Conservation (phyloP, 2,329 filamentous ascomycete species). For the Ceratocystiopsis brevicomis region DNA sequence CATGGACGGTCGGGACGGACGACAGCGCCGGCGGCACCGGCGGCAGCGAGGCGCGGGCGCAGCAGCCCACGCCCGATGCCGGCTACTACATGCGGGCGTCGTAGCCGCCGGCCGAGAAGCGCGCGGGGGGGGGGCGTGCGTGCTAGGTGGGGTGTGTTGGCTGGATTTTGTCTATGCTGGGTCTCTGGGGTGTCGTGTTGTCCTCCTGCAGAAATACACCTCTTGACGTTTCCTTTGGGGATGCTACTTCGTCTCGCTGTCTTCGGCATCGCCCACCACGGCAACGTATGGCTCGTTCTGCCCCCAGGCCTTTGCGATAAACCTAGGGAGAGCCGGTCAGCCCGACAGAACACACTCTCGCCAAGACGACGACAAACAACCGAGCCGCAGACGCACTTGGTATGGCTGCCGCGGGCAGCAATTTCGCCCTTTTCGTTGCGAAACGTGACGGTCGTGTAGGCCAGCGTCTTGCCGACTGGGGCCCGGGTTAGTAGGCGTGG, state of each 20-base stretch:
- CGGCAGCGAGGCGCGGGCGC: too few relatives aligned
- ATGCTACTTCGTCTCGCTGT: not conserved
- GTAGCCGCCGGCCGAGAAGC: too few relatives aligned
- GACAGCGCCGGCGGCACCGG: too few relatives aligned
- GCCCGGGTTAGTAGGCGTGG: not conserved
- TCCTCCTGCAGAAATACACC: not conserved
- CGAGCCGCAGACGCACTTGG: conserved; percentile 30
- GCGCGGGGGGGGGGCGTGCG: too few relatives aligned
- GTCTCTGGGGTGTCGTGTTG: not conserved
- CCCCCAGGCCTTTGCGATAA: conserved; percentile 13
- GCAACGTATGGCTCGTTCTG: conserved; percentile 8
- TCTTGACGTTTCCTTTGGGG: not conserved
- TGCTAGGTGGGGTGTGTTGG: too few relatives aligned
- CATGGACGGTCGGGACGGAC: not conserved
- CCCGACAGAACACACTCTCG: too few relatives aligned
- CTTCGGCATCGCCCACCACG: conserved; percentile 7
- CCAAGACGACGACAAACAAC: too few relatives aligned
- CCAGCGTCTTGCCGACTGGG: conserved; percentile 43
- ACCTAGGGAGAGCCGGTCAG: conserved; percentile 4
- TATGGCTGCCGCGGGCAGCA: conserved; percentile 44
- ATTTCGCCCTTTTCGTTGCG: conserved; percentile 38
- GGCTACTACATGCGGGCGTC: too few relatives aligned
- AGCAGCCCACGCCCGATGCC: too few relatives aligned
- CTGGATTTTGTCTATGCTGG: too few relatives aligned
- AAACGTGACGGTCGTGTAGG: conserved; percentile 41